Evolutionary conservation across 139 green algal genomes (phyloP).

Genomic region (Medakamo hakoo): DNA sequence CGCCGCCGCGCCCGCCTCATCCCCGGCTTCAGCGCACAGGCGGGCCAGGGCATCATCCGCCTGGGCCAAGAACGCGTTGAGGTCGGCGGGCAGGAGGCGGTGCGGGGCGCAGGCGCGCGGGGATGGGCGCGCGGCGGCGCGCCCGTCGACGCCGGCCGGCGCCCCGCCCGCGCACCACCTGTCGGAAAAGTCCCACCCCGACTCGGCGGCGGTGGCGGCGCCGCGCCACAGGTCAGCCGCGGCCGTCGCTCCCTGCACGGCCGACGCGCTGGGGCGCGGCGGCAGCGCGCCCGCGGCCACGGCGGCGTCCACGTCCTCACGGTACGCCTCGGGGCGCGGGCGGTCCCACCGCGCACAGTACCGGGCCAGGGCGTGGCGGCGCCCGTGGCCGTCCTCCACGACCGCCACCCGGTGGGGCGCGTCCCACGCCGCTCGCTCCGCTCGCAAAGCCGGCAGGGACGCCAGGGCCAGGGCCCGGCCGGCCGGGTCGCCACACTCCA

Average conservation of each 20-base stretch:
- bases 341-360: constrained; percentile 57
- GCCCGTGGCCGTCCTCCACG: constrained; percentile 12
- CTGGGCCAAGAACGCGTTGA: constrained; percentile 73
- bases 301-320: constrained; percentile 34
- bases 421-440: constrained; percentile 67
- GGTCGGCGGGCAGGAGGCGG: constrained; percentile 66
- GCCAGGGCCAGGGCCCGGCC: background rate
- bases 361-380: constrained; percentile 29
- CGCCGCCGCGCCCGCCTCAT: constrained; percentile 17
- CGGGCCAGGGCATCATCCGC: background rate
- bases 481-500: background rate
- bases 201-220: constrained; percentile 72
- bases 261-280: background rate
- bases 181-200: constrained; percentile 84
- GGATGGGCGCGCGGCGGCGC: background rate
- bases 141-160: constrained; percentile 28
- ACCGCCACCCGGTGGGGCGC: constrained; percentile 10
- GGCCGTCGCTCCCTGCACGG: too few relatives aligned
- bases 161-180: constrained; percentile 40
- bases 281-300: background rate
- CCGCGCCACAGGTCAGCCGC: constrained; percentile 43
- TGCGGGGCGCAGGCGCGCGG: background rate
- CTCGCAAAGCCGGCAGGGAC: constrained; percentile 39
- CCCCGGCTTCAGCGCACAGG: constrained; percentile 32
- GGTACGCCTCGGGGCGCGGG: constrained; percentile 60